Percentiles rank a stretch among this genome's conserved stretches.
These are phyloP conservation scores for Geranomyces variabilis DNA, from an alignment of 192 early-diverging fungal genomes.

Conservation along the genomic window DNA sequence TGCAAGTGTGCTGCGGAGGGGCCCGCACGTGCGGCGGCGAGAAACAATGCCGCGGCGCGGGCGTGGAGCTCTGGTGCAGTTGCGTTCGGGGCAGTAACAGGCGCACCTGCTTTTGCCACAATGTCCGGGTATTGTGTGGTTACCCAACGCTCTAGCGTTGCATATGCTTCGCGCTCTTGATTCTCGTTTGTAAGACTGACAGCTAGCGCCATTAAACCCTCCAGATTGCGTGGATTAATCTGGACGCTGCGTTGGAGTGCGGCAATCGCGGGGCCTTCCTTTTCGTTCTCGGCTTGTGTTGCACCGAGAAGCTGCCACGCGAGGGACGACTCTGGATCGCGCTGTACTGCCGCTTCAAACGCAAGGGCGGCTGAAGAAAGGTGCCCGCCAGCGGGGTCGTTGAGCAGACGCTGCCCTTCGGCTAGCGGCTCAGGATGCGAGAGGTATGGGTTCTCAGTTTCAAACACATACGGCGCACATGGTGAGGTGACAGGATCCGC, in stretches of 20 bases:
- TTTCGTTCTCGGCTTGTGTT: slow-evolving; percentile 93
- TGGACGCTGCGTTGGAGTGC: slow-evolving; percentile 77
- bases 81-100: slow-evolving; percentile 7
- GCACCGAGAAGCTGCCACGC: slow-evolving; percentile 84
- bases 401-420: slow-evolving; percentile 40
- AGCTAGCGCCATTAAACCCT: slow-evolving; percentile 59
- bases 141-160: slow-evolving; percentile 87
- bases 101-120: slow-evolving; percentile 31
- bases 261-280: slow-evolving; percentile 84
- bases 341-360: slow-evolving; percentile 83
- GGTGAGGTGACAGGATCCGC: slow-evolving; percentile 39
- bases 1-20: slow-evolving; percentile 38
- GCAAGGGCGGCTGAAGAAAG: slow-evolving; percentile 84
- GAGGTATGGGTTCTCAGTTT: slow-evolving; percentile 72
- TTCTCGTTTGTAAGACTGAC: slow-evolving; percentile 92
- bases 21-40: slow-evolving; percentile 49
- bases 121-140: slow-evolving; percentile 73
- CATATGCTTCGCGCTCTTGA: slow-evolving; percentile 79
- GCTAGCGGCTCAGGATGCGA: slow-evolving; percentile 39
- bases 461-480: slow-evolving; percentile 70
- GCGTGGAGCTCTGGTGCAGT: slow-evolving; percentile 61
- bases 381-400: slow-evolving; percentile 44
- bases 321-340: slow-evolving; percentile 67
- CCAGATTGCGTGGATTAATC: slow-evolving; percentile 52
- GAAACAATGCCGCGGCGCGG: slow-evolving; percentile 72